Evolutionary conservation across 2,329 filamentous ascomycete species (phyloP), one percentile per base, ranked within the genome.

Genomic region (Sclerotinia minor): DNA sequence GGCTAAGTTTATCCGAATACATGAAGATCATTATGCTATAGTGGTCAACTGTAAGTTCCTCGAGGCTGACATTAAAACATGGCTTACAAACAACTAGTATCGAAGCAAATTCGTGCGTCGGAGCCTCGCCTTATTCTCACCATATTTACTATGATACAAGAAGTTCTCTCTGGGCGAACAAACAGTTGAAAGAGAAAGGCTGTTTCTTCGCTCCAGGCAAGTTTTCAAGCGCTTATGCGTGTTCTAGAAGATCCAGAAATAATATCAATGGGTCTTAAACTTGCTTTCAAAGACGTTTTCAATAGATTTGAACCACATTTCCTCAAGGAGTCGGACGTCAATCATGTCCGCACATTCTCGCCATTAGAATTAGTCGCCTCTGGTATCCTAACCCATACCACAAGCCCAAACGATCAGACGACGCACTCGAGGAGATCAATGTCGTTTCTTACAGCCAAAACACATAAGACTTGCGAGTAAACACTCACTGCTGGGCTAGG

Each of bases 1-100:
- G 81, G 81, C 83, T 65, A 77, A 76, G 11, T 78, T 82, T 24
- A 79, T 79, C 0, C 78, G 76, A 60, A 72, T 79, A 35, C 81
- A 80, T 65, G 79, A 82, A 55, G 75, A 78, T 1, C 78, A 81
- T 54, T 83, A 82, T 67, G 69, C 75, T 0, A 49, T 71, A 9
- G 75, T 83, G 58, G 69, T 78, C n/a, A 78, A 74, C 13, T 72
- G 77, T 78, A 72, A 72, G 77, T 73, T 32, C 3, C 32, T 9
- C 26, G 6, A 2, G 15, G 8, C 24, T n/a, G 8, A 32, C n/a
- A 24, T 53, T 44, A 53, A 65, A 50, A 65, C 19, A 19, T 50
- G 15, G 15, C 53, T 65, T 7, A 65, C 13, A 21, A 17, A 5
- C 49, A 9, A 38, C 21, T 53, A 78, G 77, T 76, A 47, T 76